Conservation (phyloP, 495 filamentous ascomycete species). For the Penicillium cataractarum region DNA sequence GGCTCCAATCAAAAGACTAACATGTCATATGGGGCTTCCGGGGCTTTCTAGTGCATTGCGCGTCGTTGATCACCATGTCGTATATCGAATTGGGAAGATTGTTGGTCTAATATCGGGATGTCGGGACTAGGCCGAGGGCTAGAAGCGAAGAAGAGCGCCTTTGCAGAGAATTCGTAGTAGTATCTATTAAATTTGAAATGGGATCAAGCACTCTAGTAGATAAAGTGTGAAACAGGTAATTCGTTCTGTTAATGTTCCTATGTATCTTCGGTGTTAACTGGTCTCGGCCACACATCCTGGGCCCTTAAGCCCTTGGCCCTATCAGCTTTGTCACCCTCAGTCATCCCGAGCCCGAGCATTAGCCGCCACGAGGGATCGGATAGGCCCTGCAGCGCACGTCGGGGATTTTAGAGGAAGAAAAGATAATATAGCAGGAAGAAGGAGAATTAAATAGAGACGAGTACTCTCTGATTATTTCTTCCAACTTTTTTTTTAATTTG, state of each 20-base stretch:
- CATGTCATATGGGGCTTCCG: neutral
- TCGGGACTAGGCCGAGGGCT: neutral
- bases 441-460: neutral
- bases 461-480: neutral
- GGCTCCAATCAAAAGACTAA: neutral
- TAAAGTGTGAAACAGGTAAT: neutral
- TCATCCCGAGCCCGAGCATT: conserved; percentile 8
- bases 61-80: neutral
- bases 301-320: neutral
- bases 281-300: neutral
- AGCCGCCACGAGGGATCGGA: conserved; percentile 24
- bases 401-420: neutral
- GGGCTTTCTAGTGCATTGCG: neutral
- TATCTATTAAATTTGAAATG: too few species aligned
- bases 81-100: neutral
- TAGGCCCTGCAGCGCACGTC: conserved; percentile 12
- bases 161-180: neutral
- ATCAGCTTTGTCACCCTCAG: conserved; percentile 4
- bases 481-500: neutral
- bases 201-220: too few species aligned
- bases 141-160: neutral
- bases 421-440: neutral
- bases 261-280: neutral
- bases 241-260: neutral
- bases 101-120: neutral